A percentile compares a stretch with the other conserved stretches of the same genome.
phyloP scores from a whole-genome alignment of 2,329 filamentous ascomycete species.

The Myriosclerotinia curreyana region DNA sequence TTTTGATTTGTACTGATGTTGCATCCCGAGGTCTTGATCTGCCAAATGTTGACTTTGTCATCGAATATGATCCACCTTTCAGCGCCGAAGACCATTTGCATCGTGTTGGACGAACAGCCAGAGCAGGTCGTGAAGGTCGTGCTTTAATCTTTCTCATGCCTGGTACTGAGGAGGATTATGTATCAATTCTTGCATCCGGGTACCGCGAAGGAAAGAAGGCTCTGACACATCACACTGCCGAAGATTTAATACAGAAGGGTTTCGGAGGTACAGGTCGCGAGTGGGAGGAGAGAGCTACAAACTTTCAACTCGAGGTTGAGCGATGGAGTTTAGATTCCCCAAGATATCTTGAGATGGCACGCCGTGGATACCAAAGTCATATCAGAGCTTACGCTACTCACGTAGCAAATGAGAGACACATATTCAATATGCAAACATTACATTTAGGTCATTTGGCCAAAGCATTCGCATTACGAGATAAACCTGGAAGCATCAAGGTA shows the following conservation, averaged over 20 bases:
- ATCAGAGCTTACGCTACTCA: slow-evolving; percentile 95
- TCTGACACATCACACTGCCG: slow-evolving; percentile 60
- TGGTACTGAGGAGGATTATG: slow-evolving; percentile 88
- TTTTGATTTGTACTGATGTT: slow-evolving; percentile 92
- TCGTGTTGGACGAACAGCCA: slow-evolving; percentile 89
- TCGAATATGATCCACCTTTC: slow-evolving; percentile 96
- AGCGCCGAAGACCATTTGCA: slow-evolving; percentile 91
- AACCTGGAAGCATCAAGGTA: slow-evolving; percentile 75
- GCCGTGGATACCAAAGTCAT: slow-evolving; percentile 85
- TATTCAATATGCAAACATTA: slow-evolving; percentile 88
- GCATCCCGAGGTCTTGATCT: slow-evolving; percentile 93
- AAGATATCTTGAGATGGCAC: slow-evolving; percentile 73
- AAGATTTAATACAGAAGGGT: slow-evolving; percentile 65
- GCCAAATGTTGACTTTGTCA: slow-evolving; percentile 87
- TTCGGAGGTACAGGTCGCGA: slow-evolving; percentile 53
- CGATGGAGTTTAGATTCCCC: slow-evolving; percentile 62
- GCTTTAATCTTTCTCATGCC: slow-evolving; percentile 88
- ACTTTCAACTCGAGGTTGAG: slow-evolving; percentile 64
- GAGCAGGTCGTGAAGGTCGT: slow-evolving; percentile 83
- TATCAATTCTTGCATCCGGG: slow-evolving; percentile 50
- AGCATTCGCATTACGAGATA: slow-evolving; percentile 84
- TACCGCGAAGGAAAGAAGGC: slow-evolving; percentile 55
- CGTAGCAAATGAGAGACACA: slow-evolving; percentile 74
- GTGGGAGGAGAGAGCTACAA: slow-evolving; percentile 65
- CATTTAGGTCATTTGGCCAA: slow-evolving; percentile 94